Base-by-base conservation (phyloP, 768 basidiomycete genomes). In the Ramaria sp. region DNA sequence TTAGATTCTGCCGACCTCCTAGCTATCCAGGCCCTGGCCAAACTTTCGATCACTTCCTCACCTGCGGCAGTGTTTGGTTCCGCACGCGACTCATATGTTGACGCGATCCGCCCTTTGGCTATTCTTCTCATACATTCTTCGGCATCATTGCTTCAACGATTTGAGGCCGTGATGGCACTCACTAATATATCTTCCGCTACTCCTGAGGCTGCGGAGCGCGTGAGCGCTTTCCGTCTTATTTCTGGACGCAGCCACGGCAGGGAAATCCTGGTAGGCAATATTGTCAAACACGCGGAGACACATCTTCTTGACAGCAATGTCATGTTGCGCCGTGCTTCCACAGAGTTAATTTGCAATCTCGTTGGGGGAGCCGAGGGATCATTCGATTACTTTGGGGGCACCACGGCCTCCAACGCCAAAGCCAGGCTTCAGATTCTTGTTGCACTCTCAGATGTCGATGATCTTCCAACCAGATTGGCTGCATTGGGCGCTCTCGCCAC, bases 161-260 rank as follows among this genome's bases (percentile, higher is more conserved):
- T 99, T 64, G 96, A 99, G 69, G 83, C 84, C 3, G 75, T 94
- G 63, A 97, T 98, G 95, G 94, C 92, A 1, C 75, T 99, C 53
- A 99, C 96, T 7, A 99, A 99, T 67, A 72, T 98, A 43, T 84
- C 95, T 0, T 93, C 92, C 17, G 78, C 89, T 52, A 80, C 79
- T 50, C 72, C 82, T 0, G 78, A 81, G 31, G 68, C 84, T 7
- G 83, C 89, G 3, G 73, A 78, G 19, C 80, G 85, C 46, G 79
- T 96, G 49, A 84, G 83, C 1, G 30, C 19, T 30, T 56, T 56
- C 33, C 54, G 31, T 6, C 27, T 56, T 17, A 17, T 13, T 17
- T 48, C 43, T 3, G 39, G n/a, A 7, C 12, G 12, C 17, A 53
- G 41, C 3, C 15, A 33, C 45, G 15, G 17, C 41, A 20, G 52